Evolutionary conservation across 2,329 filamentous ascomycete species (phyloP).

Genomic region (Xylariaceae sp.): DNA sequence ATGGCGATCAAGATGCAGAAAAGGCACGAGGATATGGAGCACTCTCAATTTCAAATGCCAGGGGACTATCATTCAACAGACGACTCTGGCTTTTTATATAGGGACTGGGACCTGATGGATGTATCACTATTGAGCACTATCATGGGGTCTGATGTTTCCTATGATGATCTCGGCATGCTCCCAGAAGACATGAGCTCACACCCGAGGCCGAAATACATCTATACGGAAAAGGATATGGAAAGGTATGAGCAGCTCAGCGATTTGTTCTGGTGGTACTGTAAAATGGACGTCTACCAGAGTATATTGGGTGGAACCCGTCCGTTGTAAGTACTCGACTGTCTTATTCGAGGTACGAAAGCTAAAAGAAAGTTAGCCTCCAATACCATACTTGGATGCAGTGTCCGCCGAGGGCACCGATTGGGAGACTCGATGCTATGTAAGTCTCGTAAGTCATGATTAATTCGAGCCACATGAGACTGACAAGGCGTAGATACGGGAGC

Average conservation of each 20-base stretch:
- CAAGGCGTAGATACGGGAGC: slow-evolving; percentile 66
- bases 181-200: slow-evolving; percentile 29
- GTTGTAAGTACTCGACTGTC: slow-evolving; percentile 59
- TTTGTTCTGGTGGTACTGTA: slow-evolving; percentile 92
- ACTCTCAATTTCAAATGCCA: slow-evolving; percentile 24
- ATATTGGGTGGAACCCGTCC: slow-evolving; percentile 79
- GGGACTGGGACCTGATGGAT: slow-evolving; percentile 35
- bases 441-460: slow-evolving; percentile 26
- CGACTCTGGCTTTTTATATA: slow-evolving; percentile 27
- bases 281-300: slow-evolving; percentile 90
- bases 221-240: slow-evolving; percentile 63
- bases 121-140: slow-evolving; percentile 40
- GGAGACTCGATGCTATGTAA: slow-evolving; percentile 68
- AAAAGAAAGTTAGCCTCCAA: slow-evolving; percentile 57
- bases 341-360: slow-evolving; percentile 9
- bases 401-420: slow-evolving; percentile 76
- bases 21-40: slow-evolving; percentile 30
- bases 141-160: slow-evolving; percentile 52
- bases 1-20: slow-evolving; percentile 54
- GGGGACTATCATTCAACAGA: slow-evolving; percentile 25
- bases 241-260: slow-evolving; percentile 79
- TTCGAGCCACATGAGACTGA: slow-evolving; percentile 23
- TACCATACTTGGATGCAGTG: slow-evolving; percentile 81
- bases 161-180: slow-evolving; percentile 46
- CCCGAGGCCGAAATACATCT: slow-evolving; percentile 32